These are phyloP conservation scores for Dichotomopilus funicola DNA, from an alignment of 2,329 filamentous ascomycete genomes.

Conservation along the genomic window DNA sequence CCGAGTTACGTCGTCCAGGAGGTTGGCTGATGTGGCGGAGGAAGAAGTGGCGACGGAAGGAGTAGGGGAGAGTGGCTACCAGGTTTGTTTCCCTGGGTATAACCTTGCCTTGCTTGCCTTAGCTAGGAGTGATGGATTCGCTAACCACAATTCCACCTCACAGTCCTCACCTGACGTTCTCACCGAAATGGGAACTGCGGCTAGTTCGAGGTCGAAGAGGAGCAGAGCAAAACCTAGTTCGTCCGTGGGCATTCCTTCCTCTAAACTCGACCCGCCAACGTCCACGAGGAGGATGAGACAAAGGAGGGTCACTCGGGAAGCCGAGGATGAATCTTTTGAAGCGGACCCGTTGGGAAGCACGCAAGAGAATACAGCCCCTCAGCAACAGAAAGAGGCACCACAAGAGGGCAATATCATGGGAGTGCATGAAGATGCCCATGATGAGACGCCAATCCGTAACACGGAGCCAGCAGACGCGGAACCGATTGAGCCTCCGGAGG, in stretches of 20 bases:
- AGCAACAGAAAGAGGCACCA: not conserved
- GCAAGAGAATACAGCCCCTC: not conserved
- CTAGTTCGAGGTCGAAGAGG: constrained; percentile 8
- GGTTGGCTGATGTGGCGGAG: not conserved
- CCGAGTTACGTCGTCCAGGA: constrained; percentile 22
- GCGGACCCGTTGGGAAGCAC: not conserved
- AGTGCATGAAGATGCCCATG: no score
- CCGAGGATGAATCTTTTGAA: constrained; percentile 4
- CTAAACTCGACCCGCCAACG: constrained; percentile 3
- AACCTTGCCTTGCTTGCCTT: no score
- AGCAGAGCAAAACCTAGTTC: constrained; percentile 3
- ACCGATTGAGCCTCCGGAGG: not conserved
- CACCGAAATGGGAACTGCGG: constrained; percentile 9
- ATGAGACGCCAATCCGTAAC: not conserved
- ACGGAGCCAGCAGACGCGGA: not conserved
- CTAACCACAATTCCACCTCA: constrained; percentile 1
- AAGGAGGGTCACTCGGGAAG: constrained; percentile 8
- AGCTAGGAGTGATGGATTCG: not conserved
- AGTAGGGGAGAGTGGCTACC: not conserved
- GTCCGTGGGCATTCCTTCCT: not conserved
- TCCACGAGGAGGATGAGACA: constrained; percentile 10
- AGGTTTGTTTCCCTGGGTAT: not conserved
- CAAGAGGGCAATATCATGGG: no score
- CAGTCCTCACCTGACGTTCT: constrained; percentile 27
- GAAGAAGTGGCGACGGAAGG: not conserved